Evolutionary conservation across 768 basidiomycete species (phyloP).

Genomic region (Trametes gibbosa): DNA sequence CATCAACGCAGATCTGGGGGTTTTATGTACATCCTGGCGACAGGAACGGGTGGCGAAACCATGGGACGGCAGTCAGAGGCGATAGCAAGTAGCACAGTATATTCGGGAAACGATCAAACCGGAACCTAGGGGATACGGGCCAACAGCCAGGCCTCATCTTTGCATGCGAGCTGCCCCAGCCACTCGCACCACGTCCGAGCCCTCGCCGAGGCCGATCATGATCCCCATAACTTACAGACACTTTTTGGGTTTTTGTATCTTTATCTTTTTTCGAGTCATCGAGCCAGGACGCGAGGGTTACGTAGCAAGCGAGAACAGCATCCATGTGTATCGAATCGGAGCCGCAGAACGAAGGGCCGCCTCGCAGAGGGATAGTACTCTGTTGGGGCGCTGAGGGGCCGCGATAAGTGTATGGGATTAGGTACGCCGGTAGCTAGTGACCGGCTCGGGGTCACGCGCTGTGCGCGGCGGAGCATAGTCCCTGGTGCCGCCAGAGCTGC

Average conservation of each 20-base stretch:
- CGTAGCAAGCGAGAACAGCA: neutral
- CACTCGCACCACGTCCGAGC: neutral
- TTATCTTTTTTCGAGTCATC: neutral
- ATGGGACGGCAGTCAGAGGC: neutral
- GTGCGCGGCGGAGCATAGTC: slow-evolving; percentile 37
- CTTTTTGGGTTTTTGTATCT: neutral
- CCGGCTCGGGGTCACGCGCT: slow-evolving; percentile 35
- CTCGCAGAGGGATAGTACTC: neutral
- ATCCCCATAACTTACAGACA: neutral
- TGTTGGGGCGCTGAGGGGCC: neutral
- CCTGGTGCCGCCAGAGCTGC: slow-evolving; percentile 33
- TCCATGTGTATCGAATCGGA: neutral
- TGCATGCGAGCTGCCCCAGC: neutral
- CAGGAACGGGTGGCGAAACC: neutral
- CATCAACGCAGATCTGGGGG: neutral
- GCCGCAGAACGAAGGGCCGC: neutral
- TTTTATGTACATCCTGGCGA: slow-evolving; percentile 1
- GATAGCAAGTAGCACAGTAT: neutral
- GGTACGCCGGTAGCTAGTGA: slow-evolving; percentile 28
- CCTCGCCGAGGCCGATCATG: neutral
- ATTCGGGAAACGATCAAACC: neutral
- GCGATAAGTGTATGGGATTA: slow-evolving; percentile 1
- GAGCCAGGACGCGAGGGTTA: neutral
- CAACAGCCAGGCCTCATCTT: neutral
- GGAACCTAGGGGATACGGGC: no score